Evolutionary conservation across 352 stramenopile genomes (phyloP).

Genomic region (Plasmopara halstedii): DNA sequence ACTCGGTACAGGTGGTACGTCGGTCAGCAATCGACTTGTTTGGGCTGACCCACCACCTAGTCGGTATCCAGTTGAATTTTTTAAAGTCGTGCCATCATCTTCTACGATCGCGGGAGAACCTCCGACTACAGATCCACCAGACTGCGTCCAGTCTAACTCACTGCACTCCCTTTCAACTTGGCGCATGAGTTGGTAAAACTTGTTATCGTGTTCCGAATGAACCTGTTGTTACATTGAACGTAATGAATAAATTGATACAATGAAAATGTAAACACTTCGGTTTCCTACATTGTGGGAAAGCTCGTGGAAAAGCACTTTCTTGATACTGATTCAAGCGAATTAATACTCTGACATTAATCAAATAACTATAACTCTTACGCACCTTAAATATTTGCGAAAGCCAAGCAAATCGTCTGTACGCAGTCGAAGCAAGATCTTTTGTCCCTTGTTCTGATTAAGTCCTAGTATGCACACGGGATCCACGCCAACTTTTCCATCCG

Average conservation of each 20-base stretch:
- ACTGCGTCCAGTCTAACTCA: constrained; percentile 64
- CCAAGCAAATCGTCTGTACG: constrained; percentile 91
- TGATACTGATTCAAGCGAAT: constrained; percentile 46
- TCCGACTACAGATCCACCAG: constrained; percentile 29
- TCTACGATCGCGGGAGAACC: constrained; percentile 11
- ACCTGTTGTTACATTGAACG: constrained; percentile 27
- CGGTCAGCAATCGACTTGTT: constrained; percentile 24
- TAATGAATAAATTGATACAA: not conserved
- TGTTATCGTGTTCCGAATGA: constrained; percentile 65
- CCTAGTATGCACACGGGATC: constrained; percentile 87
- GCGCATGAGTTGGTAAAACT: constrained; percentile 81
- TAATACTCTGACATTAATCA: not conserved
- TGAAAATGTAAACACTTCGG: not conserved
- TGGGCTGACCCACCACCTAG: constrained; percentile 29
- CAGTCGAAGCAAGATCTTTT: constrained; percentile 92
- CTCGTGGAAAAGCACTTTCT: constrained; percentile 93
- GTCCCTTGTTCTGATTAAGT: constrained; percentile 92
- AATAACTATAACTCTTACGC: constrained; percentile 2
- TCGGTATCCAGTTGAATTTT: constrained; percentile 15
- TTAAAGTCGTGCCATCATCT: constrained; percentile 5
- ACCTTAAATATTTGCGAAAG: constrained; percentile 86
- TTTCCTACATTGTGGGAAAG: constrained; percentile 87
- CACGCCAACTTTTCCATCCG: constrained; percentile 86
- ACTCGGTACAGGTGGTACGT: not conserved
- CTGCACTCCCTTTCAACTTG: constrained; percentile 66